Conservation (phyloP, 345 rosid species). For the sweet orange (Citrus sinensis) region DVS_A1.0 CM039161.1:22723501-22724000, state of each 20-base stretch:
- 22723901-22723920: slow-evolving; percentile 67
- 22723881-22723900: slow-evolving; percentile 89
- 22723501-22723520: background rate
- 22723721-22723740: slow-evolving; percentile 15
- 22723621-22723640: slow-evolving; percentile 33
- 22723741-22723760: slow-evolving; percentile 19
- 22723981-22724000: slow-evolving; percentile 55
- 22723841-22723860: slow-evolving; percentile 59
- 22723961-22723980: slow-evolving; percentile 59
- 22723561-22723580: background rate
- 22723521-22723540: background rate
- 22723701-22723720: slow-evolving; percentile 38
- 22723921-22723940: slow-evolving; percentile 79
- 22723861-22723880: slow-evolving; percentile 86
- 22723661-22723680: slow-evolving; percentile 34
- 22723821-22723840: slow-evolving; percentile 59
- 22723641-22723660: slow-evolving; percentile 19
- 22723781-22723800: slow-evolving; percentile 39
- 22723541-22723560: background rate
- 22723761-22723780: slow-evolving; percentile 28
- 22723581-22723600: slow-evolving; percentile 22
- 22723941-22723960: slow-evolving; percentile 88
- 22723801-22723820: slow-evolving; percentile 20
- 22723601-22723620: slow-evolving; percentile 50
- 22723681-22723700: slow-evolving; percentile 51